These are phyloP conservation scores for Colletotrichum echinochloae DNA, from an alignment of 2,329 filamentous ascomycete genomes.

Conservation along the genomic window DNA sequence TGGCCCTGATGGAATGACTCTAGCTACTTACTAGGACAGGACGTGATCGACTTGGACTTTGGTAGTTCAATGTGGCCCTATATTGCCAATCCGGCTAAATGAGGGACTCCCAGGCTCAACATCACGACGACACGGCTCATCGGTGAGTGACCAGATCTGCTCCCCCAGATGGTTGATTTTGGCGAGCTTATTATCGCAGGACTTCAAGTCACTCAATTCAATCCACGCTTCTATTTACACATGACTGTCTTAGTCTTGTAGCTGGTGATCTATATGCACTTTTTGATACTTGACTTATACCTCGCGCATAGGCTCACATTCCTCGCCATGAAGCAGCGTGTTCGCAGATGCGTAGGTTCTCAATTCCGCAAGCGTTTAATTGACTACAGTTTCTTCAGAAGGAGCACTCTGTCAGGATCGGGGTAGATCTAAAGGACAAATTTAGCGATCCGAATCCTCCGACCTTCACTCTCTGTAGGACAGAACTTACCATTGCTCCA, in stretches of 20 bases:
- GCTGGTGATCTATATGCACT: too few species aligned
- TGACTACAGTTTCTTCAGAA: conserved; percentile 25
- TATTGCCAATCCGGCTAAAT: neutral
- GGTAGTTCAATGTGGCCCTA: too few species aligned
- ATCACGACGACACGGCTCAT: neutral
- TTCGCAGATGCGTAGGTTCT: neutral
- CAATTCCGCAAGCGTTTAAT: neutral
- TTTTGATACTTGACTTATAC: neutral
- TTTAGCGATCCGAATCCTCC: neutral
- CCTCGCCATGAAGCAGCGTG: too few species aligned
- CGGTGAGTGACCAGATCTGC: neutral
- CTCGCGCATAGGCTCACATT: neutral
- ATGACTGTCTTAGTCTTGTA: neutral
- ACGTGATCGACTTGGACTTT: too few species aligned
- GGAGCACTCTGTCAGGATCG: conserved; percentile 26
- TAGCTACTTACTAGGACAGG: too few species aligned
- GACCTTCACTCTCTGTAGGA: too few species aligned
- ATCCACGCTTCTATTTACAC: neutral
- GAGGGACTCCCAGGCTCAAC: neutral
- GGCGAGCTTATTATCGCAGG: neutral
- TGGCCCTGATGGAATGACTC: too few species aligned
- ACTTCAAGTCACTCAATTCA: neutral
- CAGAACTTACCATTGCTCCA: conserved; percentile 24
- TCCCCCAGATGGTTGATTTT: rapidly evolving
- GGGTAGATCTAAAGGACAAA: neutral